Conservation (phyloP, 306 rosid genomes). For the Gillenia trifoliata region DNA sequence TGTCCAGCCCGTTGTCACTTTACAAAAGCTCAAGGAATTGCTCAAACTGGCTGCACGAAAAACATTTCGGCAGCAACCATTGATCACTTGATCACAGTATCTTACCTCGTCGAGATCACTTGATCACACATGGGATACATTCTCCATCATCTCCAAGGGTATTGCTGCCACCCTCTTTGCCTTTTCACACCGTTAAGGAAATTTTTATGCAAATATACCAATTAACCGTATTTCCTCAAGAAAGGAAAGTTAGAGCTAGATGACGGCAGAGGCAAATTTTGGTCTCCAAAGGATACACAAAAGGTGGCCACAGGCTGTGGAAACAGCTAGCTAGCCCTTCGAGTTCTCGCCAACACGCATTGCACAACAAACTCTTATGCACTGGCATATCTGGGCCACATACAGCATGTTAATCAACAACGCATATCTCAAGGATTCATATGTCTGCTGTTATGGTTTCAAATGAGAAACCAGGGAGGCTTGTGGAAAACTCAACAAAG, state of each 20-base stretch:
- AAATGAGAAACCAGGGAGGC: neutral
- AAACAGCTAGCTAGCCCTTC: too few relatives aligned
- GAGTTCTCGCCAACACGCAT: too few relatives aligned
- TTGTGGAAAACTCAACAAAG: neutral
- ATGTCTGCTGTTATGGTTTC: constrained; percentile 1
- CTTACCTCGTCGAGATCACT: constrained; percentile 93
- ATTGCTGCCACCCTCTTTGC: constrained; percentile 92
- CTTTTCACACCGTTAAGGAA: constrained; percentile 55
- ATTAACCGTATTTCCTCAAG: neutral
- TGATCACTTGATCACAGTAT: neutral
- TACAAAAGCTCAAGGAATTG: neutral
- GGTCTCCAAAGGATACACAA: too few relatives aligned
- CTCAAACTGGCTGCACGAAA: neutral
- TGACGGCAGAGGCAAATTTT: too few relatives aligned
- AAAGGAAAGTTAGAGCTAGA: too few relatives aligned
- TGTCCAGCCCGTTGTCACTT: constrained; percentile 14
- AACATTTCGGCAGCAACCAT: constrained; percentile 2
- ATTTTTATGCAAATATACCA: constrained; percentile 6
- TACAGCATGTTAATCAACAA: constrained; percentile 17
- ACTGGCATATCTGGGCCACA: too few relatives aligned
- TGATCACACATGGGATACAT: constrained; percentile 94
- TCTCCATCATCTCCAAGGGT: constrained; percentile 85
- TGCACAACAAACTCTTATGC: too few relatives aligned
- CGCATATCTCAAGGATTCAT: constrained; percentile 1
- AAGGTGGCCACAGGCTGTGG: too few relatives aligned